phyloP scores from a whole-genome alignment of 2,329 filamentous ascomycete species.

The Corinectria fuckeliana region DNA sequence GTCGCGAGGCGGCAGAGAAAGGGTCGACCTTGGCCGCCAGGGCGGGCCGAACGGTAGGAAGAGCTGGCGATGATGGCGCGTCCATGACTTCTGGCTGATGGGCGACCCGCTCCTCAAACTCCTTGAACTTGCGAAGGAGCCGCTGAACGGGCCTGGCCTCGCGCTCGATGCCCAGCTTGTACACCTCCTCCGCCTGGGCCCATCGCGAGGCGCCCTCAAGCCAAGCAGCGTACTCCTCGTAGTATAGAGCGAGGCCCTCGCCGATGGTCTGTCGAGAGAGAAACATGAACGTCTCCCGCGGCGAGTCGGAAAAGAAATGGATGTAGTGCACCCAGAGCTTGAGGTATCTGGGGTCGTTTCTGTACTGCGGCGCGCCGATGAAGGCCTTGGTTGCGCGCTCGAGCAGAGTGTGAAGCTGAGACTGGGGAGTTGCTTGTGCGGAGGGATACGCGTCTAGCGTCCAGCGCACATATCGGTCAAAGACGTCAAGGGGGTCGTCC shows the following conservation, averaged over 20 bases:
- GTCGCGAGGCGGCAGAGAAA: conserved; percentile 66
- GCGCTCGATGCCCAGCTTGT: conserved; percentile 84
- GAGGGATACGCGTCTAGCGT: conserved; percentile 94
- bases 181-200: conserved; percentile 93
- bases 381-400: conserved; percentile 94
- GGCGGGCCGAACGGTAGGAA: conserved; percentile 82
- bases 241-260: conserved; percentile 86
- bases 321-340: conserved; percentile 96
- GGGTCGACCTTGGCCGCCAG: conserved; percentile 87
- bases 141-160: conserved; percentile 84
- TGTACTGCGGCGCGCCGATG: conserved; percentile 84
- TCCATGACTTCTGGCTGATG: conserved; percentile 65
- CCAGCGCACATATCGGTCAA: conserved; percentile 97
- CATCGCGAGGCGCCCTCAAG: conserved; percentile 84
- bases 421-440: conserved; percentile 87
- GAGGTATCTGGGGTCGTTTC: conserved; percentile 92
- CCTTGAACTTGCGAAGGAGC: conserved; percentile 85
- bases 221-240: conserved; percentile 96
- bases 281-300: conserved; percentile 91
- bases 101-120: conserved; percentile 83
- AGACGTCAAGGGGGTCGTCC: conserved; percentile 94
- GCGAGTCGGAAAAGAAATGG: conserved; percentile 88
- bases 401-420: conserved; percentile 85
- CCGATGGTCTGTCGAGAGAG: conserved; percentile 88
- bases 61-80: conserved; percentile 83